Base-by-base conservation (phyloP, 768 basidiomycete genomes). In the Xerocomus potaroensis region DNA sequence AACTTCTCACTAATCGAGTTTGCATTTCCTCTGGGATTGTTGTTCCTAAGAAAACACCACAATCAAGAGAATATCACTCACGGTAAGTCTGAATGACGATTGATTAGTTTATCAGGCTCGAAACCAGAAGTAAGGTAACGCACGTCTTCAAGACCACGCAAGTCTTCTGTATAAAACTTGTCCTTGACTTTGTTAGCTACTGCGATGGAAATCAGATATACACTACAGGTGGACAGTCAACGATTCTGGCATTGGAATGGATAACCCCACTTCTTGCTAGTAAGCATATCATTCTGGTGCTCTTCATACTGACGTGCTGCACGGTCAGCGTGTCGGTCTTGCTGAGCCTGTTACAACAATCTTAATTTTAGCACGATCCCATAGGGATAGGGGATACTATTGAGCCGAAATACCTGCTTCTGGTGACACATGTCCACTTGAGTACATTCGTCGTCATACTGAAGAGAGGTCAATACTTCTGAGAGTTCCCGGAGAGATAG, bases 391-490 rank as follows among this genome's bases (percentile, higher is more conserved):
- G 30, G 12, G 47, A 39, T 21, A 33, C 36, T 23, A 16, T n/a
- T 11, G 22, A 35, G 43, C 5, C 14, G 39, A 47, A 48, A 43
- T 52, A 58, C 89, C 78, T 91, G 88, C 66, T 90, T 91, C 72
- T 88, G 86, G 40, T 85, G 81, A 57, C 80, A 76, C 18, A 73
- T 63, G 57, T 87, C 86, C 18, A 86, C 78, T 62, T 90, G 87
- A 14, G 60, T 58, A 61, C 90, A 91, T 54, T 88, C 81, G 23
- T 81, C 83, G 54, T 91, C 84, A 57, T 91, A 91, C 89, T 91
- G 51, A 35, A 37, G 34, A 16, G 51, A 44, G 18, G 43, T 55
- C 40, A 58, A 38, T 42, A 54, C 26, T 22, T 30, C 8, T 22
- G 22, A 40, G 29, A 27, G 0, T 23, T 22, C 18, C 30, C 21